Base-by-base conservation (phyloP, 352 stramenopile genomes). In the Pythium sukuiense region DNA sequence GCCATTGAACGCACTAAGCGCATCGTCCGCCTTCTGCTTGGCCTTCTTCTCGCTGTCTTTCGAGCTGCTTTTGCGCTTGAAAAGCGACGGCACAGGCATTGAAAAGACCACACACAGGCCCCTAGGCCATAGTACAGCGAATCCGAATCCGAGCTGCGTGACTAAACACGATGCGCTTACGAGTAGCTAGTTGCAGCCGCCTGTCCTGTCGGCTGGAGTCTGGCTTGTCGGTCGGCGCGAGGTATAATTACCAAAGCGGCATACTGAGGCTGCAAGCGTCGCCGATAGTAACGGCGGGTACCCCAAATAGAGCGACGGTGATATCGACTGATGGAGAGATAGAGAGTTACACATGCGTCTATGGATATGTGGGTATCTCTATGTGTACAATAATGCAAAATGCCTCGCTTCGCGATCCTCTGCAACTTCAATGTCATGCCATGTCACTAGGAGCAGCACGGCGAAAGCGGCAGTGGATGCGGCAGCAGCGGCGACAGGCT, bases 41-140 rank as follows among this genome's bases (percentile, higher is more conserved):
- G 50, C 49, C 43, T 76, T 76, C 39, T 71, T 72, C 41, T 70
- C 67, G 30, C 59, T 57, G 55, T 59, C 57, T 39, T 63, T 61
- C 33, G 63, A 61, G 57, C 46, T 53, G 16, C 45, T 56, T 60
- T 80, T 73, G 70, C 75, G 70, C 62, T 78, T 78, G 45, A 76
- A 77, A 61, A 78, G 69, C 48, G 74, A 77, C 32, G 74, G 71
- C 35, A 55, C 53, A 53, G 65, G 48, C 66, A 72, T 72, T n/a
- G 39, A 6, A n/a, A 14, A 57, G 4, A n/a, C 6, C 13, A n/a
- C 20, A 39, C 1, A 13, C 2, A 24, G 8, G 20, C 27, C 30
- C 18, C 12, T 59, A 59, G 29, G 14, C 55, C 35, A 50, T 50
- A 32, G 12, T 59, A 33, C 16, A 26, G 39, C 39, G 16, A 16